Evolutionary conservation across 306 rosid species (phyloP).

Genomic region (Inga oerstediana): DNA sequence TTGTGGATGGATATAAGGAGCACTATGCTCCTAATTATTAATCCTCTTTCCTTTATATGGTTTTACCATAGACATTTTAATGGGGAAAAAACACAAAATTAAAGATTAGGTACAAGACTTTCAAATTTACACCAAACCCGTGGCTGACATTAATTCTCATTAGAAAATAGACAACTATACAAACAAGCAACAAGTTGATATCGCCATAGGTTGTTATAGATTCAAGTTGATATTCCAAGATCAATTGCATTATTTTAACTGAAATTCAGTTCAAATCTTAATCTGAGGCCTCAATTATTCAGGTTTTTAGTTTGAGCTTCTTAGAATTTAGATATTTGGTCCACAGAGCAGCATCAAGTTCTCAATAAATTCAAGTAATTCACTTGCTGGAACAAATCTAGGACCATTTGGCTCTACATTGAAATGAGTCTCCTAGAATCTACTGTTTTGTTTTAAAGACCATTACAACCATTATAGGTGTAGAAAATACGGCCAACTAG

Average conservation of each 20-base stretch:
- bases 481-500: background rate
- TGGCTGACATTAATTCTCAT: background rate
- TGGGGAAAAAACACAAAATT: too few species aligned
- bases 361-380: background rate
- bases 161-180: background rate
- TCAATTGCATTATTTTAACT: background rate
- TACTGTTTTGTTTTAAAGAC: too few species aligned
- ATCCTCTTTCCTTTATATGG: background rate
- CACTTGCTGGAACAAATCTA: background rate
- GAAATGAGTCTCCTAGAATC: background rate
- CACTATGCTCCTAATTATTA: background rate
- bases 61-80: background rate
- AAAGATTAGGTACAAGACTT: background rate
- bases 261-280: background rate
- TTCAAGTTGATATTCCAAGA: background rate
- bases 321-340: background rate
- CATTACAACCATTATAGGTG: background rate
- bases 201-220: background rate
- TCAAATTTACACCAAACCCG: background rate
- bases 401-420: background rate
- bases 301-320: background rate
- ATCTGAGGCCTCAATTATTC: background rate
- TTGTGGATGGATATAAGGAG: background rate
- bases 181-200: background rate
- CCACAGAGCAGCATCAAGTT: background rate